Conservation (phyloP, 192 early-diverging fungal genomes). For the Podochytrium sp. region DNA sequence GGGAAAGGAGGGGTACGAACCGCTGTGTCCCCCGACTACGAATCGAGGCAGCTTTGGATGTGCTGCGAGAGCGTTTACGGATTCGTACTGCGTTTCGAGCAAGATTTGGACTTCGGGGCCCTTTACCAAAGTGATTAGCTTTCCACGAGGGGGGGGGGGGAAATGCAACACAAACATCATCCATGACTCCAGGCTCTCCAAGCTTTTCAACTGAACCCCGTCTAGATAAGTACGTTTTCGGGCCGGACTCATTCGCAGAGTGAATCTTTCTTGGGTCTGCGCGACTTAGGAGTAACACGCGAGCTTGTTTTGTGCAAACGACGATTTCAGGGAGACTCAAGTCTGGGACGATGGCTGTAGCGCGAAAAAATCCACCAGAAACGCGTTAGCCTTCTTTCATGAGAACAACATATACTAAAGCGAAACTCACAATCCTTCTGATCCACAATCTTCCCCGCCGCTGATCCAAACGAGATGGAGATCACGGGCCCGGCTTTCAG, state of each 20-base stretch:
- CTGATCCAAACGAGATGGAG: conserved; percentile 41
- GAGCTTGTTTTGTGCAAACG: conserved; percentile 42
- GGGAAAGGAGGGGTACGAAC: conserved; percentile 11
- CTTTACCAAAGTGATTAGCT: neutral
- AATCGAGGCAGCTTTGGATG: conserved; percentile 47
- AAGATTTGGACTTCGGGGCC: conserved; percentile 33
- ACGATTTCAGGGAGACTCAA: conserved; percentile 49
- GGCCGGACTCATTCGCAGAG: neutral
- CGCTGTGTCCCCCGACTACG: conserved; percentile 47
- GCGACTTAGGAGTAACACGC: conserved; percentile 37
- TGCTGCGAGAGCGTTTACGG: conserved; percentile 38
- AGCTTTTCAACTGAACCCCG: neutral
- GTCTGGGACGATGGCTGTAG: conserved; percentile 34
- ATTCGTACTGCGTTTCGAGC: conserved; percentile 45
- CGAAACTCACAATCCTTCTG: conserved; percentile 21
- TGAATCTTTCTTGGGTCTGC: neutral
- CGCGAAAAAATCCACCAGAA: neutral
- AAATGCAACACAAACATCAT: neutral
- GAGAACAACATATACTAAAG: neutral
- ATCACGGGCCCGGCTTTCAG: conserved; percentile 48
- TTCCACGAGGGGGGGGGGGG: neutral
- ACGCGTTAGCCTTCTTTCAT: neutral
- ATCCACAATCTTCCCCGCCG: conserved; percentile 3
- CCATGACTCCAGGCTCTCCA: neutral
- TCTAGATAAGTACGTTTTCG: neutral